These are phyloP conservation scores for Poronia punctata DNA, from an alignment of 495 filamentous ascomycete species.

Conservation along the genomic window DNA sequence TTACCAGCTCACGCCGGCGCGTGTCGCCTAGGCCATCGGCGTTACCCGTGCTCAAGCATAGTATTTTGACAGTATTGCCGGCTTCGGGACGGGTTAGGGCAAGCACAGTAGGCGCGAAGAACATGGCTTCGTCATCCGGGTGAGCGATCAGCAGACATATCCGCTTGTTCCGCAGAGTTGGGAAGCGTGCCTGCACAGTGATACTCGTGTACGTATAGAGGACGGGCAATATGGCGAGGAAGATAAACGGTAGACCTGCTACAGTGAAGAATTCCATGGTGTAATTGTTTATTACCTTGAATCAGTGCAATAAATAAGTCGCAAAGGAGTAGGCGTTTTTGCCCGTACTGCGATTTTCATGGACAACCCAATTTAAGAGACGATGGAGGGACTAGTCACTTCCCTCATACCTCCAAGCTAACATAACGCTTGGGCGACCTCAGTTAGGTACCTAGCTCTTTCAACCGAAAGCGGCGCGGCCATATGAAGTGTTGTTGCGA, in stretches of 20 bases:
- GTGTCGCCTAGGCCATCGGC: slow-evolving; percentile 80
- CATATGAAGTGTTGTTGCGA: too few relatives aligned
- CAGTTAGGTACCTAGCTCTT: too few relatives aligned
- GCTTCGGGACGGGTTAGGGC: slow-evolving; percentile 63
- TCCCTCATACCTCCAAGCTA: too few relatives aligned
- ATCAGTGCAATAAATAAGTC: too few relatives aligned
- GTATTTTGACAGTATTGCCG: slow-evolving; percentile 85
- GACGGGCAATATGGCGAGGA: slow-evolving; percentile 45
- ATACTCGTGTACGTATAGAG: slow-evolving; percentile 56
- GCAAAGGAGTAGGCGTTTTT: too few relatives aligned
- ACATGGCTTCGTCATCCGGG: slow-evolving; percentile 99
- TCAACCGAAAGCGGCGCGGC: too few relatives aligned
- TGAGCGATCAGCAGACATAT: slow-evolving; percentile 91
- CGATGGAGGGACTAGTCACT: too few relatives aligned
- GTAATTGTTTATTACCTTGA: not conserved
- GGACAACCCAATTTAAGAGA: too few relatives aligned
- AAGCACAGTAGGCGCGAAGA: slow-evolving; percentile 86
- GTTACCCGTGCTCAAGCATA: slow-evolving; percentile 86
- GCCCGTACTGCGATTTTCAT: too few relatives aligned
- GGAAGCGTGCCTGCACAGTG: slow-evolving; percentile 52
- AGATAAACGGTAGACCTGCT: slow-evolving; percentile 25
- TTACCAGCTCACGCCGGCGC: slow-evolving; percentile 73
- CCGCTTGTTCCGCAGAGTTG: slow-evolving; percentile 65
- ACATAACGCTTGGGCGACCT: too few relatives aligned
- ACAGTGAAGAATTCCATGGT: slow-evolving; percentile 24